Base-by-base conservation (phyloP, 345 rosid genomes). In the Pistacia atlantica region DNA sequence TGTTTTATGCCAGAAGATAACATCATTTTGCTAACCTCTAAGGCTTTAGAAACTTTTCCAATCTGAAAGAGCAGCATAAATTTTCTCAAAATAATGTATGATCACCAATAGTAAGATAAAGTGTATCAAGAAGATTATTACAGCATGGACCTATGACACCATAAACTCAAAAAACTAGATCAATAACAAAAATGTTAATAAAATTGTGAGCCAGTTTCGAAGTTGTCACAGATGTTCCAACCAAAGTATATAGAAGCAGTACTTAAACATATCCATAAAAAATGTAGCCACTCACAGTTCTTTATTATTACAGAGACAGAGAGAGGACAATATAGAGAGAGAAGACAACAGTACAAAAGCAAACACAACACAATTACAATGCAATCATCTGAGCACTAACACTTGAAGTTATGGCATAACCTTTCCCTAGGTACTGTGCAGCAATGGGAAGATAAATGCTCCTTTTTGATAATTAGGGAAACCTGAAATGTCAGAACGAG, bases 1-100 rank as follows among this genome's bases (percentile, higher is more conserved):
- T 96, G 98, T 78, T 84, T 91, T 80, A 93, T 86, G 65, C 98
- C 95, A 22, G 72, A 83, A 71, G 82, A 84, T 81, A 88, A 87
- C 98, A 95, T 96, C 74, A n/a, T 63, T 81, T 77, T 92, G 89
- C 97, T 90, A 67, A 92, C 84, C 73, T 96, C 97, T 68, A 96
- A 74, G 62, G 99, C 98, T 84, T 89, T 90, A 55, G 93, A 80
- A 70, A 96, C 86, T 84, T 96, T 96, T 48, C 97, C 97, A 82
- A 84, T 84, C 99, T 96, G 84, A 75, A 63, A 81, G 46, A 49
- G 38, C 37, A 74, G 64, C 71, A 74, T 14, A 49, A 68, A 73
- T 62, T 49, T 31, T 61, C 59, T 49, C 28, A 61, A 46, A 61
- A 48, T 31, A 17, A 49, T 61, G 33, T 13, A 35, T 8, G 31